phyloP scores from a whole-genome alignment of 106 monocot species.

The Phalaenopsis equestris region DNA sequence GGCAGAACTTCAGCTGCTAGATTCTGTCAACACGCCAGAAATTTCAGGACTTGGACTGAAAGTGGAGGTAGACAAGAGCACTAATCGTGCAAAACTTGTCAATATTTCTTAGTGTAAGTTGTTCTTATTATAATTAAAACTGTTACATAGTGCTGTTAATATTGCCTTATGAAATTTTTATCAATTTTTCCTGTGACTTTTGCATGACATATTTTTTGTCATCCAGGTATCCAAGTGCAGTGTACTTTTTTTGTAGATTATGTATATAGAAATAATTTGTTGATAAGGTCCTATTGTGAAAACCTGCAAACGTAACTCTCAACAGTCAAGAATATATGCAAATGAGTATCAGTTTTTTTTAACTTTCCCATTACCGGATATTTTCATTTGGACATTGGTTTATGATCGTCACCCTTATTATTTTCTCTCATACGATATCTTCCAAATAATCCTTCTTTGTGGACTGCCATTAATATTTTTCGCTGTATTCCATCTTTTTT shows the following conservation, averaged over 20 bases:
- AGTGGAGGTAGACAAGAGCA: conserved; percentile 64
- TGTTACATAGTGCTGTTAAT: neutral
- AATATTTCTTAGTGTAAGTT: conserved; percentile 34
- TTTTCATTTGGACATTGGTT: too few species aligned
- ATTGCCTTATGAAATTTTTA: neutral
- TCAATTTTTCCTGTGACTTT: neutral
- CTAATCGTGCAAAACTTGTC: conserved; percentile 50
- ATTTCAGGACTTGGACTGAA: conserved; percentile 52
- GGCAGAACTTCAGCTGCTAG: conserved; percentile 54
- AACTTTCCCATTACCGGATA: too few species aligned
- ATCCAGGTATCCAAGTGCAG: neutral
- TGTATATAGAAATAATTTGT: too few species aligned
- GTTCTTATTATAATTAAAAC: neutral
- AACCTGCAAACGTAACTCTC: too few species aligned
- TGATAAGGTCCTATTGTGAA: too few species aligned
- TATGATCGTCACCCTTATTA: too few species aligned
- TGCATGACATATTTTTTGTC: neutral
- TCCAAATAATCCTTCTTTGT: too few species aligned
- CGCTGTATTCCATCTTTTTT: too few species aligned
- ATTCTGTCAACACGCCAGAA: conserved; percentile 47
- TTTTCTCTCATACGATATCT: too few species aligned
- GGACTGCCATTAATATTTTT: too few species aligned
- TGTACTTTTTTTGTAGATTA: neutral
- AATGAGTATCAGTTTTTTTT: too few species aligned
- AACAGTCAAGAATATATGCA: too few species aligned